Evolutionary conservation across 2,329 filamentous ascomycete genomes (phyloP), one percentile per base, ranked within the genome.

Genomic region (Helotiales sp.): DNA sequence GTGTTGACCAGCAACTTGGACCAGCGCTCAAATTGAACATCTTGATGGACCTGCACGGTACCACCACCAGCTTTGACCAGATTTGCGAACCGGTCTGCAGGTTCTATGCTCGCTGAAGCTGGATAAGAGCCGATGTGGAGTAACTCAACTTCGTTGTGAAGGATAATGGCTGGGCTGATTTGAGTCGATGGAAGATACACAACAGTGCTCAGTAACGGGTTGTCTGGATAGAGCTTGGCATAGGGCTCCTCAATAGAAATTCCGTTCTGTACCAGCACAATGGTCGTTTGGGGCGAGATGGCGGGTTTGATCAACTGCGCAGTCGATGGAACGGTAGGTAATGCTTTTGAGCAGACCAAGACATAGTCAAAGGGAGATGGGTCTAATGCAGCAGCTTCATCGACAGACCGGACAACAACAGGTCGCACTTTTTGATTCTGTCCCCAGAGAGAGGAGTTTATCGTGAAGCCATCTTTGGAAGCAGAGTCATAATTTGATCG

Each of bases 191-290:
- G 85, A 0, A 85, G 82, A 57, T 73, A 67, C 73, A 85, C 84
- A 65, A 88, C 86, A 45, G 82, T 84, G 49, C 84, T 87, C 6
- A 89, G 73, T 24, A 90, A 80, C 0, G 85, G 82, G 34, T 83
- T 84, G 0, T 74, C 63, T 0, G 86, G 85, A 69, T 86, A 89
- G 0, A 77, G 75, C 0, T 74, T 70, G 0, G 77, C 72, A 61
- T 87, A 88, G 17, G 85, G 82, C 10, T 84, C 80, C 73, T 90
- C 87, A 67, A 89, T 88, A 0, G 81, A 82, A 43, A 89, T 84
- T 0, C 87, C 87, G 70, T 89, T 89, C 68, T 90, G 87, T 17
- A 88, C 82, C 0, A 90, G 82, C 7, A 86, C 85, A 47, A 89
- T 84, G 0, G 83, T 81, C 0, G 86, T 88, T 63, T 57, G 78